Conservation (phyloP, 306 rosid genomes). For the Quercus bicolor region DNA sequence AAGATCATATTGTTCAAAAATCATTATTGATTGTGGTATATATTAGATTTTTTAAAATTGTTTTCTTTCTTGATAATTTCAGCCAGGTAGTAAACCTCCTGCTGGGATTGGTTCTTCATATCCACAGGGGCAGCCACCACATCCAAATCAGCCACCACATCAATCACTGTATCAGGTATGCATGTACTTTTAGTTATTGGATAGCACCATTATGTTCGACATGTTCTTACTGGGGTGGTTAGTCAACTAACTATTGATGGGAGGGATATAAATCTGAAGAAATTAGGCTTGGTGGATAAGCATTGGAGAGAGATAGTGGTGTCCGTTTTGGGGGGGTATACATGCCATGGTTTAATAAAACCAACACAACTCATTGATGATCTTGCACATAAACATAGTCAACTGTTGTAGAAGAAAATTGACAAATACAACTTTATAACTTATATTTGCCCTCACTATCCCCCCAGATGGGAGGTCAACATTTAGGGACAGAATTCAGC, state of each 20-base stretch:
- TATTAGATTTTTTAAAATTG: slow-evolving; percentile 7
- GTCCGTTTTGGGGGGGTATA: not conserved
- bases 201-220: not conserved
- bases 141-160: slow-evolving; percentile 63
- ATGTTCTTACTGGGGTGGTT: slow-evolving; percentile 1
- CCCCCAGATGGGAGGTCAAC: slow-evolving; percentile 58
- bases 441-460: not conserved
- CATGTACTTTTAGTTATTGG: not conserved
- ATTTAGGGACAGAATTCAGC: slow-evolving; percentile 60
- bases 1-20: slow-evolving; percentile 19
- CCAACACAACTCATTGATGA: not conserved
- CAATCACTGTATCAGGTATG: slow-evolving; percentile 78
- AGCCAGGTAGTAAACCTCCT: slow-evolving; percentile 74
- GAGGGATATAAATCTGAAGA: not conserved
- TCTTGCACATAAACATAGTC: not conserved
- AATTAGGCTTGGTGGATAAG: no score
- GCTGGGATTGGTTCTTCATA: slow-evolving; percentile 57
- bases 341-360: not conserved
- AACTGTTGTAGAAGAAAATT: not conserved
- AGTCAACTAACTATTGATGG: not conserved
- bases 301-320: no score
- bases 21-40: slow-evolving; percentile 1
- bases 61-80: slow-evolving; percentile 31
- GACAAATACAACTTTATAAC: not conserved
- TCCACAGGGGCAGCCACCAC: slow-evolving; percentile 61